Conservation (phyloP, 441 rosid species). For the Adansonia madagascariensis region DNA sequence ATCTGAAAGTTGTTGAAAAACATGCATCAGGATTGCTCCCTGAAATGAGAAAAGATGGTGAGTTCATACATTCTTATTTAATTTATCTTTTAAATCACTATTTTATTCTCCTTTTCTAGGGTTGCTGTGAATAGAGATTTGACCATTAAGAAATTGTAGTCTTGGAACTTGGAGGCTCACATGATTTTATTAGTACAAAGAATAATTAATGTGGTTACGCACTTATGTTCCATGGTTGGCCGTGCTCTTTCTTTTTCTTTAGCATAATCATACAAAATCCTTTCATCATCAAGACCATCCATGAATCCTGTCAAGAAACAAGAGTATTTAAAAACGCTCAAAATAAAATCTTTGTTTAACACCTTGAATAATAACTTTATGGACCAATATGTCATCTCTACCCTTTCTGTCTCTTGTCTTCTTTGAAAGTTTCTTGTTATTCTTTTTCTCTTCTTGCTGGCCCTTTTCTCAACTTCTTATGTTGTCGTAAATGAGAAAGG, state of each 20-base stretch:
- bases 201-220: background rate
- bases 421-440: background rate
- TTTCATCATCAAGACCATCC: background rate
- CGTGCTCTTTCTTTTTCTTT: background rate
- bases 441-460: background rate
- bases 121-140: background rate
- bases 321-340: background rate
- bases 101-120: background rate
- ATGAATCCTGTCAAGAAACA: background rate
- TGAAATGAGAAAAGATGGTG: slow-evolving; percentile 96
- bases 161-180: background rate
- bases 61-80: slow-evolving; percentile 34
- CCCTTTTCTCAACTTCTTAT: background rate
- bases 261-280: background rate
- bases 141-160: background rate
- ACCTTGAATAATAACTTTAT: background rate
- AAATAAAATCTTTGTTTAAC: background rate
- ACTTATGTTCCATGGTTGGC: background rate
- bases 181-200: background rate
- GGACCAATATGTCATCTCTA: background rate
- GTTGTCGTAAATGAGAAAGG: background rate
- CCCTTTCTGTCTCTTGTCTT: background rate
- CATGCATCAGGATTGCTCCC: slow-evolving; percentile 90
- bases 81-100: background rate
- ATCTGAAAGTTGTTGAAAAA: slow-evolving; percentile 77